Base-by-base conservation (phyloP, 495 filamentous ascomycete species). In the Elasticomyces elasticus region DNA sequence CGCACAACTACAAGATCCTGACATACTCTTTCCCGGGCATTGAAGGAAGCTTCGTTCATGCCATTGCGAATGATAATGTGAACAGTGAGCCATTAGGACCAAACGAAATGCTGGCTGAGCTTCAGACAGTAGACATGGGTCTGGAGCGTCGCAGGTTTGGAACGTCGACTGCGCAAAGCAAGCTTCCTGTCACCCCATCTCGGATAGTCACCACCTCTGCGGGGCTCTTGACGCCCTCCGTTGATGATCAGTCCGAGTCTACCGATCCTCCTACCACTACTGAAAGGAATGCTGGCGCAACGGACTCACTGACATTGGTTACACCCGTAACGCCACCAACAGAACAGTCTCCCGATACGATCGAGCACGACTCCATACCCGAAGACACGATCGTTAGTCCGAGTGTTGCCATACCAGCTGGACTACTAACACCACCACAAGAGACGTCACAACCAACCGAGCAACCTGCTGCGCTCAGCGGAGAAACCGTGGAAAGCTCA, bases 41-140 rank as follows among this genome's bases (percentile, higher is more conserved):
- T 65, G 5, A 68, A 17, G 87, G 87, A 0, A 76, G 72, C 0
- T 71, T 92, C 25, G 78, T 76, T 0, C 78, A 89, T 51, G 76
- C 87, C 26, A 69, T 76, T 0, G 71, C 85, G 0, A 84, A 74
- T 45, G 45, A 61, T 24, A 55, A 55, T 0, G 74, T 82, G 33
- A 79, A 80, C 37, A 57, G 63, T 15, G 70, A 71, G 10, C 13
- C 57, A 2, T 69, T 70, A 27, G 87, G 85, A 1, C 75, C 86
- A 0, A 66, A 90, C 58, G 72, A 81, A 10, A 67, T 92, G 24
- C 87, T 89, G 53, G 35, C 61, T 0, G 66, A 74, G 22, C 65
- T 94, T 1, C 85, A 92, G 62, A 37, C 48, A 0, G 56, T 48
- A 0, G 76, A 84, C 26, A 72, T 89, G 30, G 74, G 76, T 1